These are phyloP conservation scores for Gynostemma pentaphyllum DNA, from an alignment of 306 rosid species.

Conservation along the genomic window DNA sequence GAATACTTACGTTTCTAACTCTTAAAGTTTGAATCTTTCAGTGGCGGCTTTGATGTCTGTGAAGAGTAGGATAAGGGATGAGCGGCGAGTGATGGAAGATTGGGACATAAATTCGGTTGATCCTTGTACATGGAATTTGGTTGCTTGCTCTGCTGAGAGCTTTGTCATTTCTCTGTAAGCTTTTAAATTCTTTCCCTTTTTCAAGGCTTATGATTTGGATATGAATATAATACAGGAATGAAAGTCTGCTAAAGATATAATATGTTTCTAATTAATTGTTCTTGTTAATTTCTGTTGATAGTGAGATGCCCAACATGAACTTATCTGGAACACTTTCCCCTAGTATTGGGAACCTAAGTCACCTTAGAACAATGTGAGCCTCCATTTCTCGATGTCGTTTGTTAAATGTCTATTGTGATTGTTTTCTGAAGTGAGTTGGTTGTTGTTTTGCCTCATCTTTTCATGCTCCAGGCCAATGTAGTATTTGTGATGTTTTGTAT, in stretches of 20 bases:
- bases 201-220: neutral
- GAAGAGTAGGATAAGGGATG: conserved; percentile 71
- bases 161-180: conserved; percentile 76
- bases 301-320: conserved; percentile 67
- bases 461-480: neutral
- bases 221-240: neutral
- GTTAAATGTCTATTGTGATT: conserved; percentile 2
- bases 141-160: conserved; percentile 72
- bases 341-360: conserved; percentile 72
- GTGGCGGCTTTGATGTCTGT: conserved; percentile 94
- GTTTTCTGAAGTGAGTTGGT: neutral
- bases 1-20: neutral
- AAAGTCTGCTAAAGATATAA: neutral
- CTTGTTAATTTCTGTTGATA: conserved; percentile 21
- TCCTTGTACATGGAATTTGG: conserved; percentile 94
- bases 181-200: neutral
- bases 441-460: neutral
- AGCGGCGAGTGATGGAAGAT: conserved; percentile 45
- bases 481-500: neutral
- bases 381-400: conserved; percentile 10
- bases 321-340: conserved; percentile 76
- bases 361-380: conserved; percentile 68
- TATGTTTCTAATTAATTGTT: neutral
- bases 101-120: conserved; percentile 97
- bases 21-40: conserved; percentile 16